Base-by-base conservation (phyloP, 2,329 filamentous ascomycete genomes). In the Beauveria rudraprayagi region DNA sequence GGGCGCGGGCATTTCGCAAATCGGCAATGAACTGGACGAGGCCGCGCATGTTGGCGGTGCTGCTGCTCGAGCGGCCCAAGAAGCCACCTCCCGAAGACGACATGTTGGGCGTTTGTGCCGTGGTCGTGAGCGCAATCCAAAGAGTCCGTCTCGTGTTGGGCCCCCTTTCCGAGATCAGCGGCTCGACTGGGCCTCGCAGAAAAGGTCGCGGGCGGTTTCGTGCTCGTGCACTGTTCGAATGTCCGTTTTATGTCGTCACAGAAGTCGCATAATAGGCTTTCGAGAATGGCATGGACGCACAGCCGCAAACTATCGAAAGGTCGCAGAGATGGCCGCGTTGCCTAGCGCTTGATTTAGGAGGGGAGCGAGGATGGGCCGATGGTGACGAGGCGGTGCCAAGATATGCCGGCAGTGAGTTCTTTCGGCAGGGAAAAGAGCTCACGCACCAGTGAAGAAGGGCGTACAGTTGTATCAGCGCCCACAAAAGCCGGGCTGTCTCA, bases 11-110 rank as follows among this genome's bases (percentile, higher is more conserved):
- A 75, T 99, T 99, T 72, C 94, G 83, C 70, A 99, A 76, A 74
- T 99, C 94, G 64, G 94, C 94, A 73, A 99, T 99, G 78, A 99
- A 99, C 73, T 97, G 95, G 53, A 99, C 94, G 67, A 99, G 81
- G 30, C 94, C 93, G 67, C 85, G 83, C 85, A 88, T 88, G 70
- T 87, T 87, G 46, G 84, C 80, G 72, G 83, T 87, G 72, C 79
- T 85, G 68, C 78, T 84, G 70, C 78, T 84, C 67, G 85, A 87
- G 66, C 85, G 84, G 78, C 84, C 83, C 63, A 88, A 80, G 65
- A 88, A 88, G 73, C 84, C 82, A 69, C 79, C 76, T 34, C 78
- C 76, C n/a, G 79, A 76, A 60, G 81, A 80, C 68, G 83, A 80
- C 83, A 85, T 85, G 65, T 65, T 73, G 71, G 65, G 61, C 34